Evolutionary conservation across 768 basidiomycete species (phyloP).

Genomic region (Russula compacta): DNA sequence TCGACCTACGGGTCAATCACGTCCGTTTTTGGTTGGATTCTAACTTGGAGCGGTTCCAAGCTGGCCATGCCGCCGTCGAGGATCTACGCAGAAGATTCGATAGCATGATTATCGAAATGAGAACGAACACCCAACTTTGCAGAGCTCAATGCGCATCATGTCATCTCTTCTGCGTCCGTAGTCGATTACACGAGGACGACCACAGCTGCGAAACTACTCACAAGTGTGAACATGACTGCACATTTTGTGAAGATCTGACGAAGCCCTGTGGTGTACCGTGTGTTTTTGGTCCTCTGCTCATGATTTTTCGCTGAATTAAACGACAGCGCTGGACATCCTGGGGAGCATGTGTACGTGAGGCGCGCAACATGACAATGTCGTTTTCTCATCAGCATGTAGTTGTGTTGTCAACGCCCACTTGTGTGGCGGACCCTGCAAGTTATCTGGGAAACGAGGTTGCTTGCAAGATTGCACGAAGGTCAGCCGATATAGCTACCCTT

Average conservation of each 20-base stretch:
- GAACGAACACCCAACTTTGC: slow-evolving; percentile 40
- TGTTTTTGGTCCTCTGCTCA: slow-evolving; percentile 18
- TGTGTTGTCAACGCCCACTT: slow-evolving; percentile 43
- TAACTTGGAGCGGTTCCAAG: slow-evolving; percentile 41
- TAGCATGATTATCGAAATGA: slow-evolving; percentile 36
- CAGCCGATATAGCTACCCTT: background rate
- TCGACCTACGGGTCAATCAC: slow-evolving; percentile 36
- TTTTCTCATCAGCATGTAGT: slow-evolving; percentile 27
- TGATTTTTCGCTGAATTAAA: background rate
- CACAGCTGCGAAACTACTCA: slow-evolving; percentile 49
- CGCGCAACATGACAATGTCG: background rate
- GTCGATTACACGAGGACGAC: slow-evolving; percentile 35
- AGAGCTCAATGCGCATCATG: slow-evolving; percentile 39
- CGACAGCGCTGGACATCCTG: slow-evolving; percentile 48
- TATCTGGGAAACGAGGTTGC: slow-evolving; percentile 42
- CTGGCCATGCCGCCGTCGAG: slow-evolving; percentile 36
- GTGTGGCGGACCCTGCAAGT: slow-evolving; percentile 43
- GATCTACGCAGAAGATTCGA: slow-evolving; percentile 38
- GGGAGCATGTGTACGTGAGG: slow-evolving; percentile 41
- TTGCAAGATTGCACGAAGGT: slow-evolving; percentile 45
- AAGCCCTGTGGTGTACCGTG: slow-evolving; percentile 41
- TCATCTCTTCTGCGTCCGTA: slow-evolving; percentile 39
- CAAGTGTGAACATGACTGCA: slow-evolving; percentile 36
- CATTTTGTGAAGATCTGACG: slow-evolving; percentile 31
- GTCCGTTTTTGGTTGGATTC: slow-evolving; percentile 43